Evolutionary conservation across 345 rosid species (phyloP).

Genomic region (Lepidium africanum): DNA sequence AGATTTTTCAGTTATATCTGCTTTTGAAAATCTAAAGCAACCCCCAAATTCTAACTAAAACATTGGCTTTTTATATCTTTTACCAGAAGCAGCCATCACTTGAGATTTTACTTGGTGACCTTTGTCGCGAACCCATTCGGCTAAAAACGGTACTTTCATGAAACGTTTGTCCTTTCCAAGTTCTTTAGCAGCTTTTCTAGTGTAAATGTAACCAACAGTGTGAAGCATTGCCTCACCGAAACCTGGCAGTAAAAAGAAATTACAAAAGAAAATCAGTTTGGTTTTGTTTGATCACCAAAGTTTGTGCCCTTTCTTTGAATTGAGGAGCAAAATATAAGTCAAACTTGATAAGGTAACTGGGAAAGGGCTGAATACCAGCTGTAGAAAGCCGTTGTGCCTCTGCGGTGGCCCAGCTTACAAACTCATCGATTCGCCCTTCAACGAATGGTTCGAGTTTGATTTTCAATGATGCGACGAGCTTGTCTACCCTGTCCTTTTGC

Average conservation of each 20-base stretch:
- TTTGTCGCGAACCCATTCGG: slow-evolving; percentile 98
- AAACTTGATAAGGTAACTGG: neutral
- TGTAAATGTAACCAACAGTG: slow-evolving; percentile 87
- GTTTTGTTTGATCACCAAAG: neutral
- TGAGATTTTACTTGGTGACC: slow-evolving; percentile 90
- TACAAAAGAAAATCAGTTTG: neutral
- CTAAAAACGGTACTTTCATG: slow-evolving; percentile 91
- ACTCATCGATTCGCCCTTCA: slow-evolving; percentile 57
- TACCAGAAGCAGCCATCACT: slow-evolving; percentile 98
- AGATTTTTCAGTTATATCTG: neutral
- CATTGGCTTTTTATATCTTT: neutral
- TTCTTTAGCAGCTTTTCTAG: slow-evolving; percentile 82
- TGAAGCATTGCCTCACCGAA: slow-evolving; percentile 99
- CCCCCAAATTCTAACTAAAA: neutral
- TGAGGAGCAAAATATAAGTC: neutral
- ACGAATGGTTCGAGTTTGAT: slow-evolving; percentile 64
- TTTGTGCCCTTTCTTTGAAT: neutral
- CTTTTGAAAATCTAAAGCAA: neutral
- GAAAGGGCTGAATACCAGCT: slow-evolving; percentile 46
- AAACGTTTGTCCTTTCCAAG: slow-evolving; percentile 78
- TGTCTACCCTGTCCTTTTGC: slow-evolving; percentile 75
- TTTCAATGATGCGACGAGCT: slow-evolving; percentile 55
- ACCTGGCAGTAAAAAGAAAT: slow-evolving; percentile 35
- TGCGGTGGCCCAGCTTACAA: slow-evolving; percentile 58
- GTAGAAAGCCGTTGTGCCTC: slow-evolving; percentile 71